Conservation (phyloP, 495 filamentous ascomycete genomes). For the Lophiostoma macrostomum region DNA sequence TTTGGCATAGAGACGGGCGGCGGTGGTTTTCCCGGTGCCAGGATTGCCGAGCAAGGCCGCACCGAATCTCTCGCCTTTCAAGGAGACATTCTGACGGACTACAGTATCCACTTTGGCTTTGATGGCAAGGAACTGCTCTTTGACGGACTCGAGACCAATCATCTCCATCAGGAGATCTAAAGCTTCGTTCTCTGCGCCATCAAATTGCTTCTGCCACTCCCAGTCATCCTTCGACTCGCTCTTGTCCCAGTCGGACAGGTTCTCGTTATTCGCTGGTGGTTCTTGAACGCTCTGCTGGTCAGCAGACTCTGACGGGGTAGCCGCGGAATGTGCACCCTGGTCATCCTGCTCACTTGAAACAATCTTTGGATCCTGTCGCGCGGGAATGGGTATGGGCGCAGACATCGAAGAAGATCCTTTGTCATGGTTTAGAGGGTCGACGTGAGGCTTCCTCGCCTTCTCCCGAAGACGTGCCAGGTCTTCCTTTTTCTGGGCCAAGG, state of each 20-base stretch:
- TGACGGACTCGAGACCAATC: slow-evolving; percentile 69
- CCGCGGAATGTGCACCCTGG: neutral
- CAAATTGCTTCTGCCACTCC: slow-evolving; percentile 55
- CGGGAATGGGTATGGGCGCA: too few relatives aligned
- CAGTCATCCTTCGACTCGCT: slow-evolving; percentile 47
- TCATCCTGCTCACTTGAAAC: neutral
- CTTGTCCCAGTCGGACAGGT: slow-evolving; percentile 11
- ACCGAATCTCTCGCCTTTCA: slow-evolving; percentile 60
- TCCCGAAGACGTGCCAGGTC: slow-evolving; percentile 39
- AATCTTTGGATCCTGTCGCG: too few relatives aligned
- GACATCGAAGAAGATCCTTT: too few relatives aligned
- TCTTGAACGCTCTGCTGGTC: neutral
- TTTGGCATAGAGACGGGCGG: slow-evolving; percentile 71
- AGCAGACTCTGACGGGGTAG: too few relatives aligned
- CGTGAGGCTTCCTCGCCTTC: neutral
- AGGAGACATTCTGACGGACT: slow-evolving; percentile 54
- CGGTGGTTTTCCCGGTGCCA: slow-evolving; percentile 82
- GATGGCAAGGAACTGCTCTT: slow-evolving; percentile 59
- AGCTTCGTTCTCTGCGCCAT: slow-evolving; percentile 50
- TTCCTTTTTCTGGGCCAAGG: slow-evolving; percentile 46
- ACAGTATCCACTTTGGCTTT: slow-evolving; percentile 65
- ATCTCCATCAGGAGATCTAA: slow-evolving; percentile 67
- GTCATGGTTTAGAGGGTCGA: too few relatives aligned
- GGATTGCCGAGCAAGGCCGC: slow-evolving; percentile 72
- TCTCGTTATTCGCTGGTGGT: neutral